Percentiles rank a stretch among this genome's conserved stretches.
Conservation (phyloP, 352 stramenopile species). For the Thalassiosira exigua region DNA sequence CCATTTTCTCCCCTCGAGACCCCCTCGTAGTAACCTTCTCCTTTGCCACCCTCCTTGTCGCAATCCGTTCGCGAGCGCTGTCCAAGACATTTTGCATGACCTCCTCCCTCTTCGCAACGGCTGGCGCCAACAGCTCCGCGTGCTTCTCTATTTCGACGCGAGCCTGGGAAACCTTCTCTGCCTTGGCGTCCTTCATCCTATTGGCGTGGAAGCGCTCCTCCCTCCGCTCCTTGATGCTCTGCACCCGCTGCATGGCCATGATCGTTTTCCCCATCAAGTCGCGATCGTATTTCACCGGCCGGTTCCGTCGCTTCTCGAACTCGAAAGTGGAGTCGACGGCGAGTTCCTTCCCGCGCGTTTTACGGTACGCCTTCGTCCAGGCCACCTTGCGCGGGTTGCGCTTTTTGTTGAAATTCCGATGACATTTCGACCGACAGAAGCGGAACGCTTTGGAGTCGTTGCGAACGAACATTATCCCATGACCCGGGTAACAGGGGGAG, state of each 20-base stretch:
- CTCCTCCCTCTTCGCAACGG: conserved; percentile 83
- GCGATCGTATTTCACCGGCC: conserved; percentile 99
- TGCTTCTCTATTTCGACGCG: conserved; percentile 88
- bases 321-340: conserved; percentile 99
- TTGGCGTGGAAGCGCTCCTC: conserved; percentile 98
- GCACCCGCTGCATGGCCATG: conserved; percentile 97
- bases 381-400: conserved; percentile 99
- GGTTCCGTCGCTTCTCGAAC: conserved; percentile 99
- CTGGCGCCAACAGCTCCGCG: conserved; percentile 88
- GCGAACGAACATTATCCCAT: conserved; percentile 98
- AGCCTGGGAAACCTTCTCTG: conserved; percentile 86
- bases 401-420: conserved; percentile 99
- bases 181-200: conserved; percentile 90
- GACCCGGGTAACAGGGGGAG: conserved; percentile 98
- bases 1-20: too few species aligned
- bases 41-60: conserved; percentile 68
- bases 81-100: conserved; percentile 86
- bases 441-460: conserved; percentile 99
- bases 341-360: conserved; percentile 98
- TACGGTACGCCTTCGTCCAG: conserved; percentile 99
- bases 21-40: conserved; percentile 50
- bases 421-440: conserved; percentile 99
- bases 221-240: conserved; percentile 96
- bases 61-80: conserved; percentile 74
- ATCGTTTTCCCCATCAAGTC: conserved; percentile 99